Base-by-base conservation (phyloP, 164 flowering plant species). In the Liriodendron chinense region DNA sequence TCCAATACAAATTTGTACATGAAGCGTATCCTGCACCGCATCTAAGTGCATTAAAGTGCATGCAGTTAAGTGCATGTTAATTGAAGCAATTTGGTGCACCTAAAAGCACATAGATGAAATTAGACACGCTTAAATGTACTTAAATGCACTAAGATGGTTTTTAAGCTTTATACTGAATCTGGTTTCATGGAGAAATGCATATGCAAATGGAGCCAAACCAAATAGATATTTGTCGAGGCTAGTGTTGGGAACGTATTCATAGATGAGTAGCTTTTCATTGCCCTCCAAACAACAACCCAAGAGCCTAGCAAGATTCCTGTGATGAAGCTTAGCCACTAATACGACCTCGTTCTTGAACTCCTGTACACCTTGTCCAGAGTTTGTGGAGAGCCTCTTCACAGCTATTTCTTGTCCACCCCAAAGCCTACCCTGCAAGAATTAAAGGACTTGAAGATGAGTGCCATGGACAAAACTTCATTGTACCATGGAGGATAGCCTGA, bases 141-240 rank as follows among this genome's bases (percentile, higher is more conserved):
- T 34, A 6, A 34, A 4, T 34, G 43, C 43, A 34, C 43, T 34
- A 3, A 4, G 43, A n/a, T n/a, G n/a, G 3, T 34, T 4, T 34
- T 34, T 34, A 34, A 34, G 43, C 43, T 34, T 4, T 34, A 7
- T 34, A 34, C 43, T 34, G 43, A 34, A 3, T 34, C 43, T 7
- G 5, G 43, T 34, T 34, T 34, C 43, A 34, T 34, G 43, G 43
- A 34, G 43, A 34, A 34, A 34, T 34, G 43, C 43, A 34, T 25
- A 56, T 20, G 28, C 3, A 57, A 13, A 24, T 24, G 25, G 25
- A 64, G 34, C 4, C 79, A 48, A 63, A 88, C 89, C 84, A 57
- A 84, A 85, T 53, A 88, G 22, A 65, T 75, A 72, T 50, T 56
- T 68, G 72, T 88, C 84, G 18, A 87, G 84, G 77, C 90, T 87